Evolutionary conservation across 192 early-diverging fungal species (phyloP), one percentile per base, ranked within the genome.

Genomic region (Podila minutissima): DNA sequence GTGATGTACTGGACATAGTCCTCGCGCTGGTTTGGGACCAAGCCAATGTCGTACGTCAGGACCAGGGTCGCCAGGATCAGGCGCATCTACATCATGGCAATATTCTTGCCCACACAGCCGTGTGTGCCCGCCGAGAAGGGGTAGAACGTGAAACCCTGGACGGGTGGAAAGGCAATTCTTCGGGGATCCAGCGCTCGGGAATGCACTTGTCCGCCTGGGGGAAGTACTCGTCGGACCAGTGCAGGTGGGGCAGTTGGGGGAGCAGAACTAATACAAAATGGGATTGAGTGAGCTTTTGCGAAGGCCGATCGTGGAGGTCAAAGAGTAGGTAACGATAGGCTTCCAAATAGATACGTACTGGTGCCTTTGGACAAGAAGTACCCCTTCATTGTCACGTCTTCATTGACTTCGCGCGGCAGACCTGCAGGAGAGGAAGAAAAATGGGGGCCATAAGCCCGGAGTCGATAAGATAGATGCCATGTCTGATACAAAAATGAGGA

Each of bases 41-140:
- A 61, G 22, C 66, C 70, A 22, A 89, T 74, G 1, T 88, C 83
- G 71, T 83, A 91, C 2, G 64, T 74, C 35, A 69, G 72, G 9
- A 91, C 29, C 11, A 91, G 38, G 11, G 76, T 66, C 26, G 85
- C 71, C 31, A 91, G 41, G 15, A 74, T 69, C 10, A 89, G 38
- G 13, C 83, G 74, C 82, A 91, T 87, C 72, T 89, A 86, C 69
- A 82, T 83, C 64, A 66, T 67, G 29, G 86, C 84, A 77, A 88
- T 88, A 53, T 83, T 74, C 59, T 79, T 81, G 48, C 87, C 88
- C 5, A 89, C 83, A 57, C 88, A 89, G 48, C 74, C 74, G 32
- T 85, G 59, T 22, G 81, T 64, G 50, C 88, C 87, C 24, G 68
- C 69, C 24, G 83, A 84, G 72, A 89, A 89, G 6, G 83, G 74